These are phyloP conservation scores for Erodium maritimum DNA, from an alignment of 345 rosid genomes.

Conservation along the genomic window DNA sequence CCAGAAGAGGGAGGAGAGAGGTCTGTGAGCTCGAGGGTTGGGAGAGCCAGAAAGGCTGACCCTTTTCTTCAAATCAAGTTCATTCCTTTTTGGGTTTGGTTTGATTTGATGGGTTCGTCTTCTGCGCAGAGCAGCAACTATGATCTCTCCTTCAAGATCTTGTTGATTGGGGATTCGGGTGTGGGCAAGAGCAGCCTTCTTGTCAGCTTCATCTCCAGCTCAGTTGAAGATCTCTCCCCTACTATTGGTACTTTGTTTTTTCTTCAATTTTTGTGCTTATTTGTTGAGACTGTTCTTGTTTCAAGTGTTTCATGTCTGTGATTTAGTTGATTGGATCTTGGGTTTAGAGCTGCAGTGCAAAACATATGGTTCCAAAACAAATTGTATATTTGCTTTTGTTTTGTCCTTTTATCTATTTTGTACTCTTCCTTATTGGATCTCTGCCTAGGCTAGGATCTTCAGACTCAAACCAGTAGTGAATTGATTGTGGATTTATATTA, in stretches of 20 bases:
- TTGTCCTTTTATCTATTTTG: neutral
- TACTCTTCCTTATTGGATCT: neutral
- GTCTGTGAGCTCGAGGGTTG: neutral
- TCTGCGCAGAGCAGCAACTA: slow-evolving; percentile 51
- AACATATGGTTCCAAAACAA: neutral
- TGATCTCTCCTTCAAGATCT: slow-evolving; percentile 92
- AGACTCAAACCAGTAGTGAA: neutral
- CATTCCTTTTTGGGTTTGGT: neutral
- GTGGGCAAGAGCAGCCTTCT: slow-evolving; percentile 97
- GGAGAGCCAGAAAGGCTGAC: too few relatives aligned
- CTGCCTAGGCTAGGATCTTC: neutral
- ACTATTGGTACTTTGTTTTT: slow-evolving; percentile 53
- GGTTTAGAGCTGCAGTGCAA: neutral
- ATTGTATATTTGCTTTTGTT: too few relatives aligned
- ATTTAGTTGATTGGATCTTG: slow-evolving; percentile 1
- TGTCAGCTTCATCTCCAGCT: slow-evolving; percentile 79
- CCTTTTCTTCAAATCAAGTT: neutral
- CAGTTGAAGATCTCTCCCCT: slow-evolving; percentile 70
- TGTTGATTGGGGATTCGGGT: slow-evolving; percentile 92
- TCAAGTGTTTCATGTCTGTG: neutral
- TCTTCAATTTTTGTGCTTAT: neutral
- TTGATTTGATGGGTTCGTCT: slow-evolving; percentile 61
- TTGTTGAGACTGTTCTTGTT: neutral
- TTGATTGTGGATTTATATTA: neutral
- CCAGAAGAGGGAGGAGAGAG: neutral